Base-by-base conservation (phyloP, 768 basidiomycete genomes). In the Mycena vitilis region DNA sequence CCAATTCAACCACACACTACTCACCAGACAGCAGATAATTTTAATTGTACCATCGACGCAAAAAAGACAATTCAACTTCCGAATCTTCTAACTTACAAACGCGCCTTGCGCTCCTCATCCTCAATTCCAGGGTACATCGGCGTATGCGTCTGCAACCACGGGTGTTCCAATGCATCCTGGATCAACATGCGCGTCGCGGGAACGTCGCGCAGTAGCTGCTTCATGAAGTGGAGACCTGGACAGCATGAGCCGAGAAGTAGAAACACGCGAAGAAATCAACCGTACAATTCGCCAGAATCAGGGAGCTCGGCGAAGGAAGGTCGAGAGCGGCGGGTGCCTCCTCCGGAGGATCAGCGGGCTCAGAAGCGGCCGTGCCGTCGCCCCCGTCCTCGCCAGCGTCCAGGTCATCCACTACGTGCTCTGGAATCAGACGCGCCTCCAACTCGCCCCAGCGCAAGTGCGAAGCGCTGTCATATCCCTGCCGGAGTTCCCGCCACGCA, bases 121-220 rank as follows among this genome's bases (percentile, higher is more conserved):
- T 5, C 25, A 30, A 52, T 25, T 18, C 34, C 25, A 5, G 51
- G 25, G 25, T 52, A 8, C 11, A 52, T 25, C 7, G 30, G 51
- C 22, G 5, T 16, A 25, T 52, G 25, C 15, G 15, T 52, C 58
- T 60, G 36, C 34, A 61, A 42, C 60, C 49, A 61, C 7, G 49
- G 8, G 30, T 61, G 60, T 37, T 23, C 60, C 8, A 61, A 23
- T 22, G 60, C 60, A 6, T 53, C 49, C 49, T 18, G 7, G 22
- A 61, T 42, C 16, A 49, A 52, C 7, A 61, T 15, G 16, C 60
- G 49, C 16, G 10, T 34, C 9, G 5, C 13, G 12, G 48, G 51
- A 13, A 4, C 16, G 16, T 61, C 51, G 36, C 48, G 60, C 30
- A 48, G 22, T 12, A 52, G 16, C 42, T 2, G 22, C 23, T 13